phyloP scores from a whole-genome alignment of 1,139 yeast species.

The Nakaseomyces sp. region DNA sequence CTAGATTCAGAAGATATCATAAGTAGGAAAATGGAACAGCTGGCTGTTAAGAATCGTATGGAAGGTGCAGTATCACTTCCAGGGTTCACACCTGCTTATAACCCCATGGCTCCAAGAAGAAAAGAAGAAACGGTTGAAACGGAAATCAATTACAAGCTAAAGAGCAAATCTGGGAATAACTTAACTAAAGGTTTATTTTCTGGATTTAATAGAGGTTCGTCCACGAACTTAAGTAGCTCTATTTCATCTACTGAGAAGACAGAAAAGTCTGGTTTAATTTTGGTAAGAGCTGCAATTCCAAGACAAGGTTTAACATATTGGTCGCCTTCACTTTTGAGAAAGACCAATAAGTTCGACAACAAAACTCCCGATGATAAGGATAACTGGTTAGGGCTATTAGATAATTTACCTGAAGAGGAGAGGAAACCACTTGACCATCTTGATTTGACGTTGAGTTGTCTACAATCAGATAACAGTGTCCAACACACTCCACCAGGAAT shows the following conservation, averaged over 20 bases:
- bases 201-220: constrained; percentile 11
- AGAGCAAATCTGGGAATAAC: constrained; percentile 13
- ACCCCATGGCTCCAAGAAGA: constrained; percentile 7
- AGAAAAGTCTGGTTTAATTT: constrained; percentile 18
- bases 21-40: constrained; percentile 18
- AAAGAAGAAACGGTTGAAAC: constrained; percentile 11
- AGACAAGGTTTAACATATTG: constrained; percentile 31
- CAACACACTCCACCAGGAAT: constrained; percentile 24
- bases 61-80: constrained; percentile 4
- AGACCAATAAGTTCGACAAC: constrained; percentile 23
- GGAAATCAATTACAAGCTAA: constrained; percentile 15
- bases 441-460: constrained; percentile 23
- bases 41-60: constrained; percentile 16
- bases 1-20: constrained; percentile 18
- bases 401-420: constrained; percentile 22
- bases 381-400: constrained; percentile 21
- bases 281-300: constrained; percentile 17
- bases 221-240: constrained; percentile 6
- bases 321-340: constrained; percentile 29
- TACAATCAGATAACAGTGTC: constrained; percentile 21
- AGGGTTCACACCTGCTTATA: constrained; percentile 5
- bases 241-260: constrained; percentile 4
- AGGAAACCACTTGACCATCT: constrained; percentile 21
- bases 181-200: constrained; percentile 16
- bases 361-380: constrained; percentile 24